A percentile compares a stretch with the other conserved stretches of the same genome.
phyloP scores from a whole-genome alignment of 164 flowering plant species.

The Magnolia changhungtana region DNA sequence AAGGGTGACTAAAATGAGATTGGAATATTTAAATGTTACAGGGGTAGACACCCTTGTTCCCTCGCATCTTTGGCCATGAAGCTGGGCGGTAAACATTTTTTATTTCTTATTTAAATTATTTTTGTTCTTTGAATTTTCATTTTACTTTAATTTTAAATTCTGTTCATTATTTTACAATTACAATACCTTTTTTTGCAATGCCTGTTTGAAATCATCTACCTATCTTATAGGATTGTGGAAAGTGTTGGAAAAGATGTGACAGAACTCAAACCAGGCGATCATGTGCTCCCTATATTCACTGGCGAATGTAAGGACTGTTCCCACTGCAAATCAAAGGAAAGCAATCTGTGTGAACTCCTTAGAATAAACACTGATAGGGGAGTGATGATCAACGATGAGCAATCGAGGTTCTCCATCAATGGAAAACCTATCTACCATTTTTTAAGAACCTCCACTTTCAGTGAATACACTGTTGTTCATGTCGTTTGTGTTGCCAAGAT shows the following conservation, averaged over 20 bases:
- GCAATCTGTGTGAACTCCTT: slow-evolving; percentile 69
- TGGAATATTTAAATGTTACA: slow-evolving; percentile 13
- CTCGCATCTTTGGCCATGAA: slow-evolving; percentile 45
- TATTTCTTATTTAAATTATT: too few relatives aligned
- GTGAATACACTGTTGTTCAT: slow-evolving; percentile 68
- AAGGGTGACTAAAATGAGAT: background rate
- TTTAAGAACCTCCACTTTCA: slow-evolving; percentile 71
- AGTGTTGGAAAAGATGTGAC: slow-evolving; percentile 67
- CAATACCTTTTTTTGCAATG: background rate
- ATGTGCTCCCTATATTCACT: slow-evolving; percentile 71
- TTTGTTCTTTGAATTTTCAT: background rate
- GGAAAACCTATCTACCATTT: slow-evolving; percentile 64
- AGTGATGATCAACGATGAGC: slow-evolving; percentile 54
- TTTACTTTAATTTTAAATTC: background rate
- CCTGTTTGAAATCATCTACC: background rate
- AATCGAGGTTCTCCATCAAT: slow-evolving; percentile 46
- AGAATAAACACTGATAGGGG: slow-evolving; percentile 61
- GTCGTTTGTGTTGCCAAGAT: slow-evolving; percentile 67
- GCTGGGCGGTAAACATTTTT: slow-evolving; percentile 30
- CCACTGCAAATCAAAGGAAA: slow-evolving; percentile 61
- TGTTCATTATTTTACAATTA: background rate
- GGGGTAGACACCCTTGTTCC: slow-evolving; percentile 40
- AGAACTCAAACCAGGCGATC: slow-evolving; percentile 47
- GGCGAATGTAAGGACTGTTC: slow-evolving; percentile 59
- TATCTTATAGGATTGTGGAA: slow-evolving; percentile 42